phyloP scores from a whole-genome alignment of 148 eudicot species.

The Rhododendron mucronatum region DNA sequence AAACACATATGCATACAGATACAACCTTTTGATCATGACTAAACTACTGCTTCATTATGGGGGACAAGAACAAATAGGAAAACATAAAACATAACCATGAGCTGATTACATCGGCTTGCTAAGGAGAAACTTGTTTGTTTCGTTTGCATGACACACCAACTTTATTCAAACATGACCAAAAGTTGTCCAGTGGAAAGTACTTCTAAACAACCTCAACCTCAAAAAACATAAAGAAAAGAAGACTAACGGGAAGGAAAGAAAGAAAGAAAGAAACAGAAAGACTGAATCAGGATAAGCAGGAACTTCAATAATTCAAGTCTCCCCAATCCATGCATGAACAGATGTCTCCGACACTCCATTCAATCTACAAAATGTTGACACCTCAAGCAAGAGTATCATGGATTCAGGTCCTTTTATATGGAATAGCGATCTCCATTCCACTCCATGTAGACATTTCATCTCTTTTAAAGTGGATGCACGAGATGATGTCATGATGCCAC shows the following conservation, averaged over 20 bases:
- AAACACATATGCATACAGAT: not conserved
- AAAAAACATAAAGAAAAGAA: no score
- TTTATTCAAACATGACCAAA: no score
- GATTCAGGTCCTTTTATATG: not conserved
- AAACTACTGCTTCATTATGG: not conserved
- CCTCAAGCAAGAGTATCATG: not conserved
- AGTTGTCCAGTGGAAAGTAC: no score
- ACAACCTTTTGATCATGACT: not conserved
- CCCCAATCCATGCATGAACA: not conserved
- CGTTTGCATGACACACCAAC: not conserved
- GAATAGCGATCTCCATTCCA: not conserved
- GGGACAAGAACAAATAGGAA: not conserved
- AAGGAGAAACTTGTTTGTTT: not conserved
- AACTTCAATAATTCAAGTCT: not conserved
- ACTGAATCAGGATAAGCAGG: not conserved
- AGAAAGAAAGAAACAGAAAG: not conserved
- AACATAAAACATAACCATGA: not conserved
- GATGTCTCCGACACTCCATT: no score
- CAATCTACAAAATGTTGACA: not conserved
- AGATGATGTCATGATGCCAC: not conserved
- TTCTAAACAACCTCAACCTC: no score
- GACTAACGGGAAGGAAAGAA: no score
- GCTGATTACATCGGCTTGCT: not conserved
- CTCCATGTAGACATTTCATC: not conserved
- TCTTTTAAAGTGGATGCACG: not conserved